Percentiles rank a stretch among this genome's conserved stretches.
phyloP scores from a whole-genome alignment of 176 grass and related monocot species.

The Puya raimondii region DNA sequence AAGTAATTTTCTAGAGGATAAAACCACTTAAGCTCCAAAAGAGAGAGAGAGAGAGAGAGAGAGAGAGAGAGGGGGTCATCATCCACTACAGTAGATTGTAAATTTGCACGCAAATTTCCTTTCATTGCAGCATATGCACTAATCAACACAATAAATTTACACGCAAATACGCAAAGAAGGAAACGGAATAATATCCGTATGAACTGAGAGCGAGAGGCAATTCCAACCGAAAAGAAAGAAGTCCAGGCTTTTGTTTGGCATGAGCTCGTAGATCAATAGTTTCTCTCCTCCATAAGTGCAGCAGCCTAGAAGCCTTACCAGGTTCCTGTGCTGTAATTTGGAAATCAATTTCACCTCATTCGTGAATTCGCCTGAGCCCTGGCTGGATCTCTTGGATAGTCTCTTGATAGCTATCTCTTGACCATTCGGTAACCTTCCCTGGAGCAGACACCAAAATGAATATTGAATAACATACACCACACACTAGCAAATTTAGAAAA shows the following conservation, averaged over 20 bases:
- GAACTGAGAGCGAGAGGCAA: background rate
- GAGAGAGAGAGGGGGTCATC: too few relatives aligned
- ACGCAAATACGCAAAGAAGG: background rate
- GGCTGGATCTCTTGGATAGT: constrained; percentile 40
- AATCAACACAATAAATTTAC: background rate
- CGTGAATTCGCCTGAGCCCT: constrained; percentile 58
- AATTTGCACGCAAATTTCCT: too few relatives aligned
- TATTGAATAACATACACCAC: background rate
- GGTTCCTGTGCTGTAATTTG: constrained; percentile 56
- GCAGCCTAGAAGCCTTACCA: constrained; percentile 57
- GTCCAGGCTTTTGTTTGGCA: constrained; percentile 75
- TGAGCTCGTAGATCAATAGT: constrained; percentile 67
- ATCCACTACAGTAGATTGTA: too few relatives aligned
- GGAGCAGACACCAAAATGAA: constrained; percentile 1
- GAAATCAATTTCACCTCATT: constrained; percentile 60
- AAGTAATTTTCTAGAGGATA: too few relatives aligned
- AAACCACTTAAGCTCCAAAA: too few relatives aligned
- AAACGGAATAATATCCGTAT: background rate
- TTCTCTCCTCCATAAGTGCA: constrained; percentile 71
- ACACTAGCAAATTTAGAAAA: background rate
- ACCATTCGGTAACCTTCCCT: constrained; percentile 58
- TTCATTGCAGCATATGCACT: too few relatives aligned
- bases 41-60: too few relatives aligned
- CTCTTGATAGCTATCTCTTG: constrained; percentile 67
- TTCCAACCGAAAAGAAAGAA: constrained; percentile 49